Evolutionary conservation across 1,284 basidiomycete species (phyloP), one percentile per base, ranked within the genome.

Genomic region (Papiliotrema fonsecae): DNA sequence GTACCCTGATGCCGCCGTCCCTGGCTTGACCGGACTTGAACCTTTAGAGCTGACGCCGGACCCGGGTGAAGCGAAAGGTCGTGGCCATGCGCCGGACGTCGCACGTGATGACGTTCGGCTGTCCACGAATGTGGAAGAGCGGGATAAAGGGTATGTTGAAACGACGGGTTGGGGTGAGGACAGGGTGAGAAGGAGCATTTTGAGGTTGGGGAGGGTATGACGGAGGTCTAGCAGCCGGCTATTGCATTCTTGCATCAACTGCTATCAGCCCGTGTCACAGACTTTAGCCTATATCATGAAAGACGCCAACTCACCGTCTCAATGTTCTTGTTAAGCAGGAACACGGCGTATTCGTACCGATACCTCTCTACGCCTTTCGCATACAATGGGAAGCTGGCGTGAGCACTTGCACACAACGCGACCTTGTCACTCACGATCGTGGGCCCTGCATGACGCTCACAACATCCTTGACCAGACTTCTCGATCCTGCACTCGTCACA

Each of bases 261-360:
- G 56, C 34, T 35, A 16, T 35, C 34, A 35, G 34, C 30, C 16
- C 38, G 31, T 30, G 18, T 2, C 13, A 50, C 27, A 44, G 54
- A 51, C n/a, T 54, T 16, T 6, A 10, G 43, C 19, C 6, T 18
- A 21, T 11, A 42, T 16, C 26, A 9, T 16, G 26, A 30, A 6
- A 27, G 13, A 25, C 2, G 32, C n/a, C 45, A 13, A 64, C 81
- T 60, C 60, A 92, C 90, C 79, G 91, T 79, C 75, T 98, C 94
- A 56, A 98, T 91, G 69, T 99, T 80, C 75, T 98, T 99, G 77
- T 98, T 98, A 32, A 98, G 77, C 41, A 98, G 75, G 69, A 96
- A 98, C 4, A 97, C 92, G 9, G 86, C 96, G 74, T 98, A 99
- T 69, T 98, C 94, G 70, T 96, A 99, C 25, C 96, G 81, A 73